Percentiles rank a stretch among this genome's conserved stretches.
These are phyloP conservation scores for Nemania sp. DNA, from an alignment of 2,329 filamentous ascomycete species.

Conservation along the genomic window DNA sequence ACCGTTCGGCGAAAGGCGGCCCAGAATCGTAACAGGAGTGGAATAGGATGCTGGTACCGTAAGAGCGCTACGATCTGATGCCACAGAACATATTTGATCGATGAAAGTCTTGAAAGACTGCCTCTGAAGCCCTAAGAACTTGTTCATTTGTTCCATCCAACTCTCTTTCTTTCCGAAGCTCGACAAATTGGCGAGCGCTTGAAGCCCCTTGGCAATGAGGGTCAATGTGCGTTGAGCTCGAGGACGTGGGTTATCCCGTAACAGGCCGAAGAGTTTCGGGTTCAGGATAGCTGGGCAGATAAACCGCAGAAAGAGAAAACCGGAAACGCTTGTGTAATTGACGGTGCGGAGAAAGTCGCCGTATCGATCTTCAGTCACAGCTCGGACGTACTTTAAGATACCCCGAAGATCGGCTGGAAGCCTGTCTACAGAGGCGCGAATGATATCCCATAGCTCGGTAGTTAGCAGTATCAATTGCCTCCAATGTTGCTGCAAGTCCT, in stretches of 20 bases:
- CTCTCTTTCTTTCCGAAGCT: slow-evolving; percentile 92
- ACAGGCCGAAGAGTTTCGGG: slow-evolving; percentile 86
- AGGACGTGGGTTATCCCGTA: slow-evolving; percentile 79
- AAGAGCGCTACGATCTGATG: slow-evolving; percentile 66
- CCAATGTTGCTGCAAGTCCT: slow-evolving; percentile 86
- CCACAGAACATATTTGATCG: slow-evolving; percentile 82
- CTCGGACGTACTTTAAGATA: slow-evolving; percentile 87
- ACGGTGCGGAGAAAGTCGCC: slow-evolving; percentile 90
- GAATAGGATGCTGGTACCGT: slow-evolving; percentile 83
- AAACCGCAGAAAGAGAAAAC: slow-evolving; percentile 91
- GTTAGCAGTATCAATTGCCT: slow-evolving; percentile 73
- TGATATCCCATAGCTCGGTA: slow-evolving; percentile 82
- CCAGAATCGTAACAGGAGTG: slow-evolving; percentile 87
- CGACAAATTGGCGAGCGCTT: slow-evolving; percentile 87
- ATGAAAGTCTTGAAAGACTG: slow-evolving; percentile 84
- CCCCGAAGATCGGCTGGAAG: slow-evolving; percentile 81
- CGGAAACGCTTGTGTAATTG: slow-evolving; percentile 90
- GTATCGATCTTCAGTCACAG: slow-evolving; percentile 91
- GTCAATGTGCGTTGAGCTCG: slow-evolving; percentile 87
- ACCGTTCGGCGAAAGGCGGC: slow-evolving; percentile 76
- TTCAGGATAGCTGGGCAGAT: slow-evolving; percentile 96
- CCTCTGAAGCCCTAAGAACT: slow-evolving; percentile 75
- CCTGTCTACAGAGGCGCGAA: slow-evolving; percentile 71
- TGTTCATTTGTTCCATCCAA: slow-evolving; percentile 99
- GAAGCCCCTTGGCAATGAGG: slow-evolving; percentile 87